phyloP scores from a whole-genome alignment of 768 basidiomycete species.

The Tubosaeta sp. region DNA sequence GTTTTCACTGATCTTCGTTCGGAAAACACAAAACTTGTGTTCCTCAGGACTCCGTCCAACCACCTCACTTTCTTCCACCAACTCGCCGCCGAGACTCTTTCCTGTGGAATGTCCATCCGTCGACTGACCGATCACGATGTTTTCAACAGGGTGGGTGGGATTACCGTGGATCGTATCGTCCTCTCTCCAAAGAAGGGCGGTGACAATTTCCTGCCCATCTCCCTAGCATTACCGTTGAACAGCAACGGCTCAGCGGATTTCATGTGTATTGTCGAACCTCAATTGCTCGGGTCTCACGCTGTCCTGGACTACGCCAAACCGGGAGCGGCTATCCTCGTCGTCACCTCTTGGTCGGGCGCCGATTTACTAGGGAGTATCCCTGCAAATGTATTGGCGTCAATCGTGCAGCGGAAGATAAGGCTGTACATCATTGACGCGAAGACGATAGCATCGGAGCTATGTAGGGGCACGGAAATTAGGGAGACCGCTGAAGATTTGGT shows the following conservation, averaged over 20 bases:
- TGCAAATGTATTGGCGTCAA: constrained; percentile 38
- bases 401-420: constrained; percentile 47
- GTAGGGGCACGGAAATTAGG: constrained; percentile 28
- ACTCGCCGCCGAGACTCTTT: constrained; percentile 55
- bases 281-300: constrained; percentile 73
- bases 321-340: constrained; percentile 67
- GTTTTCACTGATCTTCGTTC: constrained; percentile 27
- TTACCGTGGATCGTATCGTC: constrained; percentile 66
- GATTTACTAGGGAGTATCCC: constrained; percentile 73
- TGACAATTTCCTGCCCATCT: constrained; percentile 46
- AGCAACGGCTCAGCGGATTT: constrained; percentile 58
- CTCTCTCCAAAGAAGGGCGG: constrained; percentile 45
- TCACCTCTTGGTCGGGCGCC: constrained; percentile 68
- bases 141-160: constrained; percentile 68
- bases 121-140: constrained; percentile 69
- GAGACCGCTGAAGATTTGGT: constrained; percentile 53
- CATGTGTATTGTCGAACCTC: constrained; percentile 69
- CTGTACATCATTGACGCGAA: constrained; percentile 60
- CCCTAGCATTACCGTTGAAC: constrained; percentile 55
- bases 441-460: constrained; percentile 38
- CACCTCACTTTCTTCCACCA: constrained; percentile 46
- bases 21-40: constrained; percentile 40
- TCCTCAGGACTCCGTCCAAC: constrained; percentile 48
- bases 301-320: constrained; percentile 62
- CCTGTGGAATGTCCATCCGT: constrained; percentile 49